Evolutionary conservation across 2,329 filamentous ascomycete species (phyloP).

Genomic region (Raffaelea ambrosiae): DNA sequence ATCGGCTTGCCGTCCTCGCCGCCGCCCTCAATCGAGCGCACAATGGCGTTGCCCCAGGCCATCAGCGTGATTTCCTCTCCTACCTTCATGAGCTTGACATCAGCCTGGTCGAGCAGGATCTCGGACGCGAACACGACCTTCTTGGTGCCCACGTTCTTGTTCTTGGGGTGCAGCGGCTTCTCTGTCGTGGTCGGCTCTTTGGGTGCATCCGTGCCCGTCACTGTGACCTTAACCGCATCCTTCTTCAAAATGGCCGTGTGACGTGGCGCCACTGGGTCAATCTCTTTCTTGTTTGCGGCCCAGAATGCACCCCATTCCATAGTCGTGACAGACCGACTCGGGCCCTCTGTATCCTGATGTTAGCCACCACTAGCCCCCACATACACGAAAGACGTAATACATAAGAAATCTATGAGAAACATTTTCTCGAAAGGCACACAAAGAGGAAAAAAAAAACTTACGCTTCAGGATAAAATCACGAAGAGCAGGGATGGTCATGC

Average conservation of each 20-base stretch:
- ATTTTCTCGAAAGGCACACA: too few species aligned
- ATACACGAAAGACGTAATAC: too few species aligned
- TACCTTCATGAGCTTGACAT: conserved; percentile 70
- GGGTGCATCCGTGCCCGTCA: conserved; percentile 61
- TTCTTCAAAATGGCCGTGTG: conserved; percentile 66
- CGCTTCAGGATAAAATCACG: conserved; percentile 75
- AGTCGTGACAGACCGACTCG: conserved; percentile 72
- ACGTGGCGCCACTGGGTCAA: conserved; percentile 66
- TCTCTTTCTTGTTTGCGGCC: conserved; percentile 71
- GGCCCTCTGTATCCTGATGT: conserved; percentile 42
- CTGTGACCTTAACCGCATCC: conserved; percentile 59
- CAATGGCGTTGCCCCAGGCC: conserved; percentile 90
- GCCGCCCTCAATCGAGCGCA: conserved; percentile 53
- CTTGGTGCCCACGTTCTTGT: conserved; percentile 75
- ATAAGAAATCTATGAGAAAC: too few species aligned
- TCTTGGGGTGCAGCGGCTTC: conserved; percentile 84
- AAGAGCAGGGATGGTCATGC: conserved; percentile 70
- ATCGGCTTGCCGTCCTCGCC: conserved; percentile 46
- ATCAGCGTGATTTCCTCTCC: conserved; percentile 93
- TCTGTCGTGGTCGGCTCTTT: conserved; percentile 58
- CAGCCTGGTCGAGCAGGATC: conserved; percentile 77
- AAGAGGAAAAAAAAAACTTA: conserved; percentile 1
- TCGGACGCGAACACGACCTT: conserved; percentile 70
- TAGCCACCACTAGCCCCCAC: neutral
- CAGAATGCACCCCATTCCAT: conserved; percentile 76